Conservation (phyloP, 2,329 filamentous ascomycete species). For the Monilinia fructicola region DNA sequence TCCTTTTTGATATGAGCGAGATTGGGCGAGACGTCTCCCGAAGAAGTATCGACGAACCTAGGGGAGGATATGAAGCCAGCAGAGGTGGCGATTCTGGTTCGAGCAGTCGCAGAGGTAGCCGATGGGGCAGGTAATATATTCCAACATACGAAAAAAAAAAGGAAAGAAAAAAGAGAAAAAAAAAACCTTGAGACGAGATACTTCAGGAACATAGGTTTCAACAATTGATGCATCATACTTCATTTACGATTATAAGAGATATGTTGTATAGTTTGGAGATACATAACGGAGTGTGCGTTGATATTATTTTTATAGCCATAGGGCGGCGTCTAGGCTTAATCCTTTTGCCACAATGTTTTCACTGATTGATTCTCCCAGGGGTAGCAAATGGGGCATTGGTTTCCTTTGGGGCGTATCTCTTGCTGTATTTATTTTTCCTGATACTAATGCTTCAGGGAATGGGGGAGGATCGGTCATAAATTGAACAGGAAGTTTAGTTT, state of each 20-base stretch:
- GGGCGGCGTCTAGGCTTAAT: constrained; percentile 23
- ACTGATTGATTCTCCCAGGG: constrained; percentile 15
- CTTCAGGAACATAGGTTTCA: constrained; percentile 29
- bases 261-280: constrained; percentile 25
- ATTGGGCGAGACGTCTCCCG: constrained; percentile 58
- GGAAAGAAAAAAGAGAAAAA: background rate
- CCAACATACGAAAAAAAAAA: constrained; percentile 21
- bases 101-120: constrained; percentile 38
- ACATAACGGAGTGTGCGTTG: constrained; percentile 27
- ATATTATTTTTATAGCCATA: constrained; percentile 23
- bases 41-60: constrained; percentile 56
- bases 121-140: constrained; percentile 35
- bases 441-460: background rate
- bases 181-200: constrained; percentile 7
- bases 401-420: constrained; percentile 19
- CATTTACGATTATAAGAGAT: constrained; percentile 33
- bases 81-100: constrained; percentile 37
- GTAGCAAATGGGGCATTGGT: background rate
- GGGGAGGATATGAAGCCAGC: constrained; percentile 31
- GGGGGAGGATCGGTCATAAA: constrained; percentile 29
- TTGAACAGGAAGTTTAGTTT: constrained; percentile 29
- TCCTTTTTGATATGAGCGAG: constrained; percentile 73
- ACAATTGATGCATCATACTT: constrained; percentile 34
- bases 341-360: constrained; percentile 23
- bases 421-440: constrained; percentile 18